Conservation (phyloP, 106 monocot species). For the Vanilla planifolia region DNA sequence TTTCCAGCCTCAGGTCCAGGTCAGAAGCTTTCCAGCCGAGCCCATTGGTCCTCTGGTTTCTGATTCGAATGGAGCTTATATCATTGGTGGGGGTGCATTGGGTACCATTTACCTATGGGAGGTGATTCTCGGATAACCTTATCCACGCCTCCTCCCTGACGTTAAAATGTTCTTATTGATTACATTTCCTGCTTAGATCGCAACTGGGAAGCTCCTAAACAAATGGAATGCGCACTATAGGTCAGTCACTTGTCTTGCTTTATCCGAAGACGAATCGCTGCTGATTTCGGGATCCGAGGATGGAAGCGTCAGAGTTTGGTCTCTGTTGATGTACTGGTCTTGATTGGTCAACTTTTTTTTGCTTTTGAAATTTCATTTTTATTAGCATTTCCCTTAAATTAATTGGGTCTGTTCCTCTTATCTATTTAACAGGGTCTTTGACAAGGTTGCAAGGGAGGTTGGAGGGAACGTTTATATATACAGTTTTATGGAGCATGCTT, state of each 20-base stretch:
- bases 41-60: conserved; percentile 53
- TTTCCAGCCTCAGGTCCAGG: conserved; percentile 49
- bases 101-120: conserved; percentile 70
- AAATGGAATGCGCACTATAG: conserved; percentile 80
- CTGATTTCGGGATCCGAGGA: conserved; percentile 79
- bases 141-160: not conserved
- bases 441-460: conserved; percentile 27
- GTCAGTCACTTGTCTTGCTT: conserved; percentile 65
- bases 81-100: conserved; percentile 58
- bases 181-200: conserved; percentile 28
- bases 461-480: conserved; percentile 26
- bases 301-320: conserved; percentile 84
- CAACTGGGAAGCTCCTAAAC: conserved; percentile 68
- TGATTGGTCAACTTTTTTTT: not conserved
- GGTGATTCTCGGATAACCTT: conserved; percentile 10
- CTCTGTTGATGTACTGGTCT: conserved; percentile 45
- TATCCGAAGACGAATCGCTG: conserved; percentile 69
- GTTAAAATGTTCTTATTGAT: not conserved
- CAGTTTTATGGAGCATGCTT: conserved; percentile 59
- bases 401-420: conserved; percentile 12
- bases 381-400: not conserved
- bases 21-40: conserved; percentile 59
- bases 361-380: not conserved
- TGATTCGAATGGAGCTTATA: conserved; percentile 47
- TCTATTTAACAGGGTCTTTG: conserved; percentile 52